phyloP scores from a whole-genome alignment of 768 basidiomycete genomes.

The Filobasidium wieringae region DNA sequence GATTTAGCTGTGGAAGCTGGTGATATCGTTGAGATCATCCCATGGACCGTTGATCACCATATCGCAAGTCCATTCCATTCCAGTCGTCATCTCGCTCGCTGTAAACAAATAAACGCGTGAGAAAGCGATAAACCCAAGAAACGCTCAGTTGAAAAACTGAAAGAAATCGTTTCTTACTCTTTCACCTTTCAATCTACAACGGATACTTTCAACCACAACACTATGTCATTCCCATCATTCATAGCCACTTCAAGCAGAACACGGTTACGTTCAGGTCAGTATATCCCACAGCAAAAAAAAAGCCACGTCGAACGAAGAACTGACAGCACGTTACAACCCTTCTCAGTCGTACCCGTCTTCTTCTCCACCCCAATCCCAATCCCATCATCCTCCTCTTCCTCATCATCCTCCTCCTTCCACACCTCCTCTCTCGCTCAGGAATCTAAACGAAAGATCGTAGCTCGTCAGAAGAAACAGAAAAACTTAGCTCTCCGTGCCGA shows the following conservation, averaged over 20 bases:
- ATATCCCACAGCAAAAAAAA: neutral
- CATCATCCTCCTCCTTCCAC: constrained; percentile 21
- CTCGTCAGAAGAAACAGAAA: constrained; percentile 34
- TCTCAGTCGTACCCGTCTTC: constrained; percentile 1
- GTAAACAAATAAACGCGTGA: no score
- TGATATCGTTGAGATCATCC: no score
- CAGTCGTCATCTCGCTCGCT: no score
- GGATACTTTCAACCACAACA: no score
- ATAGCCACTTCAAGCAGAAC: neutral
- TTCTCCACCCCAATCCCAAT: no score
- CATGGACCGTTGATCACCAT: no score
- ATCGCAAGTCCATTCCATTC: no score
- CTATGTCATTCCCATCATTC: neutral
- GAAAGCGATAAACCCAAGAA: no score
- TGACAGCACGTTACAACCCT: neutral
- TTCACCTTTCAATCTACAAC: no score
- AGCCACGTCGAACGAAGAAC: neutral
- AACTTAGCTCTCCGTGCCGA: constrained; percentile 44
- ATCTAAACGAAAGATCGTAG: constrained; percentile 23
- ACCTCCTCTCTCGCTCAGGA: constrained; percentile 14
- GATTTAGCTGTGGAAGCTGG: no score
- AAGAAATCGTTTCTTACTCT: no score
- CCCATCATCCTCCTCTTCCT: neutral
- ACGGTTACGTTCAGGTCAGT: neutral
- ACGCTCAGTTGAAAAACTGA: no score